Percentiles rank a stretch among this genome's conserved stretches.
Evolutionary conservation across 495 filamentous ascomycete species (phyloP).

Genomic region (Bacidia rubella): DNA sequence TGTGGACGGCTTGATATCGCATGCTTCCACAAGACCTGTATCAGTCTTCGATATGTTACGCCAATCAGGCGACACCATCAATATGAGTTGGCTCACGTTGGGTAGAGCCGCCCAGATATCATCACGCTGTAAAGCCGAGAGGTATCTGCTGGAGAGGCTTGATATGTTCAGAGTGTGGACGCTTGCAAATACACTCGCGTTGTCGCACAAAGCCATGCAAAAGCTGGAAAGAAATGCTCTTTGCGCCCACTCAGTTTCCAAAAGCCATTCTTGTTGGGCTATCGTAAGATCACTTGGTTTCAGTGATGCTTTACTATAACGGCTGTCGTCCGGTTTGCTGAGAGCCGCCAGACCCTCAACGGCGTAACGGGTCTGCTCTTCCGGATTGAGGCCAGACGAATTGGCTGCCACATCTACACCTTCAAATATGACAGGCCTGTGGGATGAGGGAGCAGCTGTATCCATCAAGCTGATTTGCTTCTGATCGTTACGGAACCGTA

Average conservation of each 20-base stretch:
- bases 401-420: constrained; percentile 4
- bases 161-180: constrained; percentile 37
- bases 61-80: constrained; percentile 43
- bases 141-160: constrained; percentile 35
- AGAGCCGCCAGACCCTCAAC: neutral
- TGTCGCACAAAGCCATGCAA: constrained; percentile 38
- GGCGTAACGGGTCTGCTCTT: neutral
- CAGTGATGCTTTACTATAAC: neutral
- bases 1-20: constrained; percentile 27
- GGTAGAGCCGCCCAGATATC: constrained; percentile 41
- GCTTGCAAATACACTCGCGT: constrained; percentile 25
- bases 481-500: neutral
- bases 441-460: neutral
- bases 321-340: neutral
- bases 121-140: constrained; percentile 28
- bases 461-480: neutral
- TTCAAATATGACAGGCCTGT: constrained; percentile 8
- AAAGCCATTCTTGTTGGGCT: constrained; percentile 43
- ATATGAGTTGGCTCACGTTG: constrained; percentile 27
- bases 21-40: constrained; percentile 25
- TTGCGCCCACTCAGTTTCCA: constrained; percentile 45
- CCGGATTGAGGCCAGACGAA: neutral
- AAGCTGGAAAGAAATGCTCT: constrained; percentile 43
- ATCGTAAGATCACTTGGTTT: constrained; percentile 26
- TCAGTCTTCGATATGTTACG: constrained; percentile 29